Conservation (phyloP, 495 filamentous ascomycete species). For the Aspergillus sclerotioniger region DNA sequence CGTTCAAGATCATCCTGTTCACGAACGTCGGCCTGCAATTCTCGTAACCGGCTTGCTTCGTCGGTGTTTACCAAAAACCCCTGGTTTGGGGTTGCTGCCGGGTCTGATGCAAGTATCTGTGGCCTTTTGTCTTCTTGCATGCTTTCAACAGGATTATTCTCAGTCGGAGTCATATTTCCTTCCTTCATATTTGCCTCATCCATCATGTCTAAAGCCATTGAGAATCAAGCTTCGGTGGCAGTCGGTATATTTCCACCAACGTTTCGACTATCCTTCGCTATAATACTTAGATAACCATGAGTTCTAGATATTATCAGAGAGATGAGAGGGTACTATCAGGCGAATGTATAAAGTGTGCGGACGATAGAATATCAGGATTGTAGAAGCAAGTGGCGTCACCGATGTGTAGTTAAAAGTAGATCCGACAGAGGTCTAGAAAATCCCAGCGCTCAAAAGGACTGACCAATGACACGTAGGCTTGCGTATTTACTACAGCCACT, state of each 20-base stretch:
- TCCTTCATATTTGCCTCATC: not conserved
- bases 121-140: not conserved
- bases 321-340: too few relatives aligned
- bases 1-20: constrained; percentile 83
- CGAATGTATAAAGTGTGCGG: not conserved
- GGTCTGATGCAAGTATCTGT: not conserved
- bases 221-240: not conserved
- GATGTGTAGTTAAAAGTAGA: not conserved
- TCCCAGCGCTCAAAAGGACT: not conserved
- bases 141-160: not conserved
- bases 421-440: not conserved
- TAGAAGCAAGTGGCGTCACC: not conserved
- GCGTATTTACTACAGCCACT: too few relatives aligned
- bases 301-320: not conserved
- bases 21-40: constrained; percentile 69
- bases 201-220: constrained; percentile 8
- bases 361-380: not conserved
- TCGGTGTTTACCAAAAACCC: constrained; percentile 7
- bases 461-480: too few relatives aligned
- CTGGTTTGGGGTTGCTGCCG: not conserved
- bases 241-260: not conserved
- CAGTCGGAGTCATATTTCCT: not conserved
- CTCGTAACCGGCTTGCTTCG: constrained; percentile 62
- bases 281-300: not conserved
- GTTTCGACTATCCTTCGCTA: not conserved